Conservation (phyloP, 441 rosid genomes). For the Jatropha multifida region DNA sequence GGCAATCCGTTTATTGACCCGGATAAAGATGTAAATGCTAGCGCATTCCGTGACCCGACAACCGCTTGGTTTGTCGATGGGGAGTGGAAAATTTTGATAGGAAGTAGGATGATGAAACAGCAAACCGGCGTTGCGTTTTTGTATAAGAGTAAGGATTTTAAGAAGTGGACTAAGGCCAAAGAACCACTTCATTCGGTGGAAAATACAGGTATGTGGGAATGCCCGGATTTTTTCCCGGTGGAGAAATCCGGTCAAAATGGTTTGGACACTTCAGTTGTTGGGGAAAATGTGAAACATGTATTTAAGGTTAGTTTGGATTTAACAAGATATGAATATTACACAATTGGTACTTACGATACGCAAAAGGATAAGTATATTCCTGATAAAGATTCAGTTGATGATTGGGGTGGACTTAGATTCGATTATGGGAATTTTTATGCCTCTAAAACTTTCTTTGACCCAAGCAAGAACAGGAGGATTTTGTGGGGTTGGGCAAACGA, state of each 20-base stretch:
- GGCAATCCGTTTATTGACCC: constrained; percentile 66
- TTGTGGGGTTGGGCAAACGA: constrained; percentile 95
- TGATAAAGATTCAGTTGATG: constrained; percentile 49
- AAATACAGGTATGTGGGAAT: constrained; percentile 71
- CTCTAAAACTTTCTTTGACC: constrained; percentile 77
- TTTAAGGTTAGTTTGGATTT: constrained; percentile 71
- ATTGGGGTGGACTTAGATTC: constrained; percentile 73
- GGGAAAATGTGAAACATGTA: constrained; percentile 46
- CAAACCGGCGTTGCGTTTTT: constrained; percentile 57
- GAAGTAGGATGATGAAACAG: constrained; percentile 32
- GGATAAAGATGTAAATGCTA: constrained; percentile 43
- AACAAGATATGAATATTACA: constrained; percentile 78
- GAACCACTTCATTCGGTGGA: constrained; percentile 58
- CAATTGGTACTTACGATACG: constrained; percentile 52
- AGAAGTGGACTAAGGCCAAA: constrained; percentile 58
- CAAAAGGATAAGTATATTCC: constrained; percentile 49
- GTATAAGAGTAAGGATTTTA: constrained; percentile 65
- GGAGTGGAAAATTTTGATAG: constrained; percentile 61
- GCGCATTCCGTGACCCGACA: constrained; percentile 88
- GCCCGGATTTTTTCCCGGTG: constrained; percentile 30
- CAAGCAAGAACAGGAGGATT: constrained; percentile 54
- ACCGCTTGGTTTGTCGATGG: constrained; percentile 72
- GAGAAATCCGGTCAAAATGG: constrained; percentile 36
- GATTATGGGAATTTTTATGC: constrained; percentile 92
- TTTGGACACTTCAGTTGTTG: constrained; percentile 43